Evolutionary conservation across 164 flowering plant species (phyloP), one percentile per base, ranked within the genome.

Genomic region (Paratinospora sagittata): DNA sequence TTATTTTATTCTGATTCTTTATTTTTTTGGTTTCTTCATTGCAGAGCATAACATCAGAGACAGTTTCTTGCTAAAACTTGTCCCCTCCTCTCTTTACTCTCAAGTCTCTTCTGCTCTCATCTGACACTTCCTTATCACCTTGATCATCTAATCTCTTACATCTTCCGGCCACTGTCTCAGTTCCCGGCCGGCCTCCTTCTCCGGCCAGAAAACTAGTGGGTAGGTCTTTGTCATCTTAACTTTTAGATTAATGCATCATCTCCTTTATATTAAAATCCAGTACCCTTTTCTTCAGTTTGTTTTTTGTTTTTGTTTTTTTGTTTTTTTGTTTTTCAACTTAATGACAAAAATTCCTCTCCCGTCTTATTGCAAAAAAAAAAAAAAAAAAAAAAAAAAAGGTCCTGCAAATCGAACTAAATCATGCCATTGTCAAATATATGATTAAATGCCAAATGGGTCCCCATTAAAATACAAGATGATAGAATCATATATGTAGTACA

Each of bases 31-130:
- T n/a, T n/a, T n/a, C n/a, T n/a, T n/a, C n/a, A n/a, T n/a, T n/a
- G n/a, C n/a, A n/a, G n/a, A n/a, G n/a, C n/a, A n/a, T n/a, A n/a
- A n/a, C n/a, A 67, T 27, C 21, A 52, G 73, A 69, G 77, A 75
- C 82, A 75, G 47, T 58, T 55, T 66, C 79, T 79, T 75, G 70
- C 21, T 73, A 52, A 3, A 68, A 69, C 57, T 57, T 78, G 75
- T 65, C 60, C 78, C 75, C 77, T 77, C 72, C 72, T 73, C 74
- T 61, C 68, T 69, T n/a, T n/a, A n/a, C 74, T 61, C 71, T 52
- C 57, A 63, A 41, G 36, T 39, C 7, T 27, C 36, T 37, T 65
- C 66, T 16, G 71, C 69, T 55, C n/a, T n/a, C 37, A 66, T 66
- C 37, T 69, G 52, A 52, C 76, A 47, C 63, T 52, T 69, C 58